A percentile compares a stretch with the other conserved stretches of the same genome.
Evolutionary conservation across 371 early-diverging fungal genomes (phyloP).

Genomic region (Funneliformis caledonium): DNA sequence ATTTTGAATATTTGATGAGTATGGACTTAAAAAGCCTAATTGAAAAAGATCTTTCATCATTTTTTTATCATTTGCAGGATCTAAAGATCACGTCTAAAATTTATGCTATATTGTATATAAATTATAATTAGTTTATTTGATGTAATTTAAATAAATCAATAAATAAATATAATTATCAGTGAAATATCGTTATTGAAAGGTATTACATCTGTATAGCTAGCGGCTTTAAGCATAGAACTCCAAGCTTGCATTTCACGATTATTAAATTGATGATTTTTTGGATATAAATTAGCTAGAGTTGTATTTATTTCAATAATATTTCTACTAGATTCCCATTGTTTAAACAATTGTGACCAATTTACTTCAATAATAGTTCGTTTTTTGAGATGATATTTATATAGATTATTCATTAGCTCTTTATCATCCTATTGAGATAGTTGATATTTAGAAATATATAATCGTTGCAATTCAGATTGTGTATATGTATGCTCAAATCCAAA

Average conservation of each 20-base stretch:
- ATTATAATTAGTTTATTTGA: too few species aligned
- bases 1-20: too few species aligned
- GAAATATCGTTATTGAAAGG: not conserved
- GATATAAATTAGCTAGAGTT: not conserved
- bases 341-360: slow-evolving; percentile 14
- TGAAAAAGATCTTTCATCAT: not conserved
- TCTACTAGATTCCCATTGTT: not conserved
- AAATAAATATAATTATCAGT: not conserved
- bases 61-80: not conserved
- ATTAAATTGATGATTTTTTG: not conserved
- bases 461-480: not conserved
- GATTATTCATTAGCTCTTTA: not conserved
- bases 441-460: not conserved
- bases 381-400: not conserved
- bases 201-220: slow-evolving; percentile 10
- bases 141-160: too few species aligned
- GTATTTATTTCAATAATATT: not conserved
- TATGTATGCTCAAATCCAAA: not conserved
- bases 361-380: not conserved
- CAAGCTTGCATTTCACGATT: slow-evolving; percentile 1
- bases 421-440: not conserved
- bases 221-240: slow-evolving; percentile 2
- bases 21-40: not conserved
- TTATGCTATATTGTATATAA: not conserved
- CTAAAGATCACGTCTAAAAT: not conserved